phyloP scores from a whole-genome alignment of 139 green algal species.

The Asterochloris erici region DNA sequence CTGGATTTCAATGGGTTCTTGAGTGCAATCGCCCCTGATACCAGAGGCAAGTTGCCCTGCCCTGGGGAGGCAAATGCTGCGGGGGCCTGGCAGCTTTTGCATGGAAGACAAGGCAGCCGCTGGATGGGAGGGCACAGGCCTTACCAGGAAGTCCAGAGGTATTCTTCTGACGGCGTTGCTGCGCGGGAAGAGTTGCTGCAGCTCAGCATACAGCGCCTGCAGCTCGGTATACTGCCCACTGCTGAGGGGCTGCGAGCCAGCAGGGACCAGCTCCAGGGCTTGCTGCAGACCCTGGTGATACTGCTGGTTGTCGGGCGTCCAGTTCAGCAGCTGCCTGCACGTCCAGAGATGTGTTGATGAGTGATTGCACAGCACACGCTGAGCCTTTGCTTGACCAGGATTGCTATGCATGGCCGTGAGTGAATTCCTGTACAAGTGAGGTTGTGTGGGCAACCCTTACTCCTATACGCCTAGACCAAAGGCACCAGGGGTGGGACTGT shows the following conservation, averaged over 20 bases:
- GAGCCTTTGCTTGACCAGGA: not conserved
- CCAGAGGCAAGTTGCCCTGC: no score
- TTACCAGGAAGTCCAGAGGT: constrained; percentile 82
- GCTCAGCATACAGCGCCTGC: constrained; percentile 67
- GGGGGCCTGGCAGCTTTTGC: no score
- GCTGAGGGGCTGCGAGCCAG: constrained; percentile 7
- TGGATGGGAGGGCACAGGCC: not conserved
- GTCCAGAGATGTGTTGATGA: not conserved
- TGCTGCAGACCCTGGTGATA: constrained; percentile 70
- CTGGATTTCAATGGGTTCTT: no score
- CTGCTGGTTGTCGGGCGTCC: constrained; percentile 78
- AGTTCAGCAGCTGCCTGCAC: constrained; percentile 54
- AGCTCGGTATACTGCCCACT: constrained; percentile 49
- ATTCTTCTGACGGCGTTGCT: constrained; percentile 66
- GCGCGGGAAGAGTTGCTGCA: constrained; percentile 59
- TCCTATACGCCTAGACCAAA: no score
- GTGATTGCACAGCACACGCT: no score
- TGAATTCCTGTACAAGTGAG: not conserved
- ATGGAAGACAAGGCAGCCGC: not conserved
- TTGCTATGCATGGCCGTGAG: not conserved
- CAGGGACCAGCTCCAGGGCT: constrained; percentile 44
- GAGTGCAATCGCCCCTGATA: no score
- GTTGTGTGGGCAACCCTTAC: not conserved
- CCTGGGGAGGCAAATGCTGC: no score
- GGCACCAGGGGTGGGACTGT: not conserved